Evolutionary conservation across 148 eudicot genomes (phyloP).

Genomic region (Rhododendron vialii): DNA sequence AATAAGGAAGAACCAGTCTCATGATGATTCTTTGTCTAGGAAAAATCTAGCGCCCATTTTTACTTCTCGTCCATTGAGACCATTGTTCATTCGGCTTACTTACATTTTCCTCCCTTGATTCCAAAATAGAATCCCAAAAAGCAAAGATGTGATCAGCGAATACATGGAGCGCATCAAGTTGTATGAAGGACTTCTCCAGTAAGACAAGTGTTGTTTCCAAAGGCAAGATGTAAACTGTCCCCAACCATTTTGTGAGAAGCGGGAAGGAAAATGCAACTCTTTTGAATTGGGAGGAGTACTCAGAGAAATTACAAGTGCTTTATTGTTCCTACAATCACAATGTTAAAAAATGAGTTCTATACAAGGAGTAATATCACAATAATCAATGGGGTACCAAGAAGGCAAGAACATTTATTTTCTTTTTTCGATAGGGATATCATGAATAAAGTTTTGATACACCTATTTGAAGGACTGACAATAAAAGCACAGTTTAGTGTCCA

Average conservation of each 20-base stretch:
- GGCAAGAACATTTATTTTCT: not conserved
- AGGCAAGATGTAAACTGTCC: conserved; percentile 46
- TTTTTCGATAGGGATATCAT: too few species aligned
- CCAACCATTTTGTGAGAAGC: conserved; percentile 64
- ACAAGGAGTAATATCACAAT: too few species aligned
- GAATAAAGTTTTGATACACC: too few species aligned
- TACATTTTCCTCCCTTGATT: conserved; percentile 61
- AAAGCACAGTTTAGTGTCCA: too few species aligned
- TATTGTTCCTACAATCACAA: not conserved
- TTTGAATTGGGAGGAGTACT: conserved; percentile 20
- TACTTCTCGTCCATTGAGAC: not conserved
- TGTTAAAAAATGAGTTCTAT: not conserved
- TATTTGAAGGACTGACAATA: too few species aligned
- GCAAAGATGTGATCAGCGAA: not conserved
- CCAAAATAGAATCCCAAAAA: conserved; percentile 49
- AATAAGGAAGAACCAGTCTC: not conserved
- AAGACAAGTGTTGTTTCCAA: not conserved
- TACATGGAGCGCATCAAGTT: not conserved
- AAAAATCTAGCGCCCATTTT: not conserved
- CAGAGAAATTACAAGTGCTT: not conserved
- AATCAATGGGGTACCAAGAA: too few species aligned
- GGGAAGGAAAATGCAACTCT: conserved; percentile 41
- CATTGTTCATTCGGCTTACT: not conserved
- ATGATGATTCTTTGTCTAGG: not conserved
- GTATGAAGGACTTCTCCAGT: conserved; percentile 1